Evolutionary conservation across 2,329 filamentous ascomycete species (phyloP), one percentile per base, ranked within the genome.

Genomic region (Chaetomium sp.): DNA sequence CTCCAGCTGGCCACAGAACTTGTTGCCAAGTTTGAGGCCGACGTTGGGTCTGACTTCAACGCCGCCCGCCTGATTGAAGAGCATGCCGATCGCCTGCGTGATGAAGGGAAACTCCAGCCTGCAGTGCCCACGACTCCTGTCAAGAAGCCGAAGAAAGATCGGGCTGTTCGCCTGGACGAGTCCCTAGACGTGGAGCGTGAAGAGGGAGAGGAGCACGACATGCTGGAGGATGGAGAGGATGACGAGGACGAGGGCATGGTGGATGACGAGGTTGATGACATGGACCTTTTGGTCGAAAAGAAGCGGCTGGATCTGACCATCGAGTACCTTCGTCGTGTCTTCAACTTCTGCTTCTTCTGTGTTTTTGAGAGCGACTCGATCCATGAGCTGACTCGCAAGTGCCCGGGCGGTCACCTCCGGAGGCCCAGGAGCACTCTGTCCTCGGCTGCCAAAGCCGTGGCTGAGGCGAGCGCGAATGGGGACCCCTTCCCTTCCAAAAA

Each of bases 301-400:
- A 98, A 99, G 82, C 93, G 95, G 74, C 86, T 99, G 57, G 95
- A 99, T 78, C 83, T 99, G 42, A 84, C 97, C 76, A 95, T 98
- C 60, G 95, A 99, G 79, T 99, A 99, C 76, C 84, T 99, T 65
- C 92, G 95, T 60, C 89, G 95, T 19, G 95, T 99, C 60, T 96
- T 96, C 83, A 97, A 95, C 79, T 98, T 99, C 80, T 99, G 95
- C 81, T 97, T 99, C 82, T 99, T 98, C 81, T 99, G 95, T 76
- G 96, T 99, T 5, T 98, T 99, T 71, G 95, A 99, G 78, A 95
- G 93, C 74, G 95, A 99, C 77, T 98, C 94, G 0, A 89, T 98
- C 25, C 95, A 99, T 74, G 95, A 99, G 78, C 83, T 99, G 70
- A 93, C 92, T 49, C 88, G 95, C 65, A 98, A 99, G 79, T 99